Evolutionary conservation across 2,329 filamentous ascomycete species (phyloP).

Genomic region (Sporothrix protearum): DNA sequence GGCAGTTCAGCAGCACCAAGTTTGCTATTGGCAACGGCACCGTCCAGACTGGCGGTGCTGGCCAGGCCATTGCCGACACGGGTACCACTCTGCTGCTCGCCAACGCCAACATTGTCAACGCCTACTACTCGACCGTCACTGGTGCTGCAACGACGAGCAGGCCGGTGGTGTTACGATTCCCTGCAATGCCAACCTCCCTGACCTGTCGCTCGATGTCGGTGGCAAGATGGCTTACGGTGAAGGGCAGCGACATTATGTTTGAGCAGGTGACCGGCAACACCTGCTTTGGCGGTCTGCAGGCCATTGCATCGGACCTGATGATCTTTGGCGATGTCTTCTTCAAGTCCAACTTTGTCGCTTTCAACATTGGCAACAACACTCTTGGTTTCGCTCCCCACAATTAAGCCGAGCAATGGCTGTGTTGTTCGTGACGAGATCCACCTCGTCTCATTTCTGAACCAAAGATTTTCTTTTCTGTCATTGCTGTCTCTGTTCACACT

Average conservation of each 20-base stretch:
- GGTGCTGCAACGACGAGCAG: conserved; percentile 41
- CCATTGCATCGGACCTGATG: conserved; percentile 52
- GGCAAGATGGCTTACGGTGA: conserved; percentile 53
- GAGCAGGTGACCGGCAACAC: conserved; percentile 47
- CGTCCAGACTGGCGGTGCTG: conserved; percentile 38
- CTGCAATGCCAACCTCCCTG: conserved; percentile 46
- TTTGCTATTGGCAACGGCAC: conserved; percentile 52
- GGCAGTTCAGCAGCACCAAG: conserved; percentile 59
- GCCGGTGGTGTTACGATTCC: conserved; percentile 47
- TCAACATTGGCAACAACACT: conserved; percentile 54
- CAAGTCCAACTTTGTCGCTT: conserved; percentile 58
- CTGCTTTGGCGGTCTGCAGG: conserved; percentile 68
- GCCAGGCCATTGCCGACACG: conserved; percentile 53
- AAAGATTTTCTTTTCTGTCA: neutral
- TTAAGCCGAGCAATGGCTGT: conserved; percentile 7
- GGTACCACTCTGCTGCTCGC: conserved; percentile 63
- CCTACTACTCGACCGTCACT: conserved; percentile 47
- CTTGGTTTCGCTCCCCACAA: conserved; percentile 51
- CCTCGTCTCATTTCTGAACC: neutral
- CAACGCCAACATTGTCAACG: conserved; percentile 48
- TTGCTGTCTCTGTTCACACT: neutral
- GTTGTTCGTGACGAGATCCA: neutral
- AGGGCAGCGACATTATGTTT: conserved; percentile 53
- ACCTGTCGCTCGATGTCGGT: conserved; percentile 55
- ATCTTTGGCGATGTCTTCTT: conserved; percentile 63